Evolutionary conservation across 495 filamentous ascomycete species (phyloP), one percentile per base, ranked within the genome.

Genomic region (Margaritispora aquatica): DNA sequence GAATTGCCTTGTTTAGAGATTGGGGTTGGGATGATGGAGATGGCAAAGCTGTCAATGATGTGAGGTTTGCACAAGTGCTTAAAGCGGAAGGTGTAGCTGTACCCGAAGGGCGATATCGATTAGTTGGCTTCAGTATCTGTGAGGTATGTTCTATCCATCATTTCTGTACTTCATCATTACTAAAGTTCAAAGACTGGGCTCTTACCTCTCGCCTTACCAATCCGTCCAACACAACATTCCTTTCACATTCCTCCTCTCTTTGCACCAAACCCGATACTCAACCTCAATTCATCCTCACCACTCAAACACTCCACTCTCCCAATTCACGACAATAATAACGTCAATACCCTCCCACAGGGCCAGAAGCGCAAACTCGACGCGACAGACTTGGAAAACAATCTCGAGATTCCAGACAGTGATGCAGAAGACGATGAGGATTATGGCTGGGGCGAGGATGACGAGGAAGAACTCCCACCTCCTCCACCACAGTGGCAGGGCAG

Each of bases 1-100:
- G 85, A n/a, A 66, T 90, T 61, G 78, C 78, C 8, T 54, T 90
- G 20, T 88, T 84, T 68, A 70, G 83, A 34, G 86, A 88, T 71
- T 81, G 73, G 72, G 63, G 63, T 19, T 68, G 66, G 66, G 50
- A 51, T 21, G 56, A 58, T 26, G 59, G 63, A 5, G 56, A 58
- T 22, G 63, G 58, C n/a, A 26, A 50, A 3, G 15, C n/a, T 4
- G n/a, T 57, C 0, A 21, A 54, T 13, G 64, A 61, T 41, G 61
- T 63, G 11, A 46, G 64, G 13, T 31, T 66, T 26, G 61, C 59
- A 5, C 26, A 59, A 51, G 64, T 66, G 1, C 4, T 66, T 1
- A 66, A 66, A 41, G 61, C 58, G 15, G 66, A 66, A 22, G 66
- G 66, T 17, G 21, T 65, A 7, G 22, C 50, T 22, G 26, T 64